Percentiles rank a stretch among this genome's conserved stretches.
phyloP scores from a whole-genome alignment of 2,329 filamentous ascomycete genomes.

The Penicillium sp. region DNA sequence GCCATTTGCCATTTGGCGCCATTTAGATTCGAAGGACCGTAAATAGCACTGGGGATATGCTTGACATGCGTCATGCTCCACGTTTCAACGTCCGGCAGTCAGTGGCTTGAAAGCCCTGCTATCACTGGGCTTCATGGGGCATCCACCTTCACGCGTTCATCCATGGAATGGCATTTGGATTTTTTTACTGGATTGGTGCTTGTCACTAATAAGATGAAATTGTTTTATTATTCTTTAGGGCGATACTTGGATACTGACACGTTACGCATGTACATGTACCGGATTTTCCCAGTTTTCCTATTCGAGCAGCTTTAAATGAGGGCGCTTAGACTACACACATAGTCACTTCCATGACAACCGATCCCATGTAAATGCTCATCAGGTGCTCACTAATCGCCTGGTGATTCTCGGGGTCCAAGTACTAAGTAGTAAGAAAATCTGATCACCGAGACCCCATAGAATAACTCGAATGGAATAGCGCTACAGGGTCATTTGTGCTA shows the following conservation, averaged over 20 bases:
- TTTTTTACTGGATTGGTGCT: neutral
- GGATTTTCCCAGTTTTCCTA: neutral
- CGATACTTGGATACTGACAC: neutral
- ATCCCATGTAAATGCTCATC: neutral
- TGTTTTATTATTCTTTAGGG: neutral
- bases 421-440: neutral
- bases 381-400: neutral
- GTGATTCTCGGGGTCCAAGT: neutral
- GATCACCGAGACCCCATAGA: neutral
- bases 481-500: neutral
- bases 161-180: neutral
- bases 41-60: neutral
- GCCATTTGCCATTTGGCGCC: neutral
- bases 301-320: no score
- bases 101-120: constrained; percentile 23
- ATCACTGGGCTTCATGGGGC: constrained; percentile 15
- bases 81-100: constrained; percentile 4
- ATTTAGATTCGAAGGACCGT: constrained; percentile 1
- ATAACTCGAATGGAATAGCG: neutral
- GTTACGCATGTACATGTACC: neutral
- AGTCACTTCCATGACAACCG: neutral
- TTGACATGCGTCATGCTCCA: constrained; percentile 26
- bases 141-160: neutral
- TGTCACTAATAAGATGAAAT: neutral
- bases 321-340: no score